A percentile compares a stretch with the other conserved stretches of the same genome.
phyloP scores from a whole-genome alignment of 2,329 filamentous ascomycete genomes.

The Venturia aucupariae region DNA sequence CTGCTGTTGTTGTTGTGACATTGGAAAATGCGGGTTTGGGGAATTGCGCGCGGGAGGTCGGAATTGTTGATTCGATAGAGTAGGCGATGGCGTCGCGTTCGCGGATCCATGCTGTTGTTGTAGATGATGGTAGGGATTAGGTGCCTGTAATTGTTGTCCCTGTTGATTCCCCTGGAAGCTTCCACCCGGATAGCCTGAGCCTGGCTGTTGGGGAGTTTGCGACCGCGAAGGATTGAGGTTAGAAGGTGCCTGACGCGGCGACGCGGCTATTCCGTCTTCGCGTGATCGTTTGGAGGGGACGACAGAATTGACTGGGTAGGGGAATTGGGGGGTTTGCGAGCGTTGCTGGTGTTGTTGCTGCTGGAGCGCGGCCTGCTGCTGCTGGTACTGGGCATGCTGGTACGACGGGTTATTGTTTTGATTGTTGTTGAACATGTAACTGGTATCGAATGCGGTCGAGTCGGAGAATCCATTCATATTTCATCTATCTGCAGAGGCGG shows the following conservation, averaged over 20 bases:
- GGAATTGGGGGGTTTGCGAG: conserved; percentile 15
- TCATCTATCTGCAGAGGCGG: background rate
- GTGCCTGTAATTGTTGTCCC: conserved; percentile 52
- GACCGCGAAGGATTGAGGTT: conserved; percentile 77
- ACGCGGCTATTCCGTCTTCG: conserved; percentile 77
- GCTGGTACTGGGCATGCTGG: conserved; percentile 4
- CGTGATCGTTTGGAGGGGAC: conserved; percentile 84
- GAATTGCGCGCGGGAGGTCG: conserved; percentile 67
- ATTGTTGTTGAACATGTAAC: conserved; percentile 4
- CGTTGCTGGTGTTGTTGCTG: conserved; percentile 11
- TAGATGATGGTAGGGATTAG: conserved; percentile 64
- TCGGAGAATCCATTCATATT: conserved; percentile 5
- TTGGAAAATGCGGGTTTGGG: conserved; percentile 67
- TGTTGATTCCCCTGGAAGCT: conserved; percentile 50
- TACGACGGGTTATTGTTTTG: conserved; percentile 1
- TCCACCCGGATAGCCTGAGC: conserved; percentile 53
- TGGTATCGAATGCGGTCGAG: background rate
- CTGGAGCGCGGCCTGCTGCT: conserved; percentile 7
- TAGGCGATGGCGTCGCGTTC: conserved; percentile 85
- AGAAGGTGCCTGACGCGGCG: conserved; percentile 64
- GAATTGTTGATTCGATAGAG: conserved; percentile 73
- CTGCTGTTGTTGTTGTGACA: conserved; percentile 48
- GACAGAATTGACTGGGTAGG: conserved; percentile 76
- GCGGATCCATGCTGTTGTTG: conserved; percentile 66
- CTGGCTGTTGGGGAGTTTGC: conserved; percentile 77